These are phyloP conservation scores for Allium fistulosum DNA, from an alignment of 106 monocot genomes.

Conservation along the genomic window DNA sequence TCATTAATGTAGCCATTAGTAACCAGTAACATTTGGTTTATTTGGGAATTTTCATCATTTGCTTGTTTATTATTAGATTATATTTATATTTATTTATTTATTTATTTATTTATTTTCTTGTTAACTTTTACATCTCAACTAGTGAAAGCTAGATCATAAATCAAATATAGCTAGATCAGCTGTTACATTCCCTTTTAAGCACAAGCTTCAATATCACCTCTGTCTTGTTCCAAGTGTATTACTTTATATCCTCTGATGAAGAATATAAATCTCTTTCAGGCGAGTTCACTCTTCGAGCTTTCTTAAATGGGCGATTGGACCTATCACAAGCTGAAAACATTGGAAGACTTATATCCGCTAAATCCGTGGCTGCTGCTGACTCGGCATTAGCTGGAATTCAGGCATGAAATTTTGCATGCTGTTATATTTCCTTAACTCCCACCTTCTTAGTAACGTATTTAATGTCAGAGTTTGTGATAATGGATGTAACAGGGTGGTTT, in stretches of 20 bases:
- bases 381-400: conserved; percentile 95
- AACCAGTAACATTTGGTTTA: too few species aligned
- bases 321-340: conserved; percentile 89
- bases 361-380: conserved; percentile 83
- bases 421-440: too few species aligned
- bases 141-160: too few species aligned
- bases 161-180: background rate
- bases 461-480: background rate
- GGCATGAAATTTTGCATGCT: conserved; percentile 23
- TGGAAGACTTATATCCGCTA: conserved; percentile 68
- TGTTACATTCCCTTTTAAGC: background rate
- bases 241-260: background rate
- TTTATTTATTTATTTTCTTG: too few species aligned
- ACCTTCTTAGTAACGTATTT: too few species aligned
- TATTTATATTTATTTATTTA: too few species aligned
- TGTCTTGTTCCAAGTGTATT: background rate
- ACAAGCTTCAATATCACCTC: too few species aligned
- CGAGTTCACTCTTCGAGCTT: conserved; percentile 91
- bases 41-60: too few species aligned
- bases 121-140: too few species aligned
- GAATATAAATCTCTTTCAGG: conserved; percentile 27
- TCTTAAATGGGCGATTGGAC: conserved; percentile 93
- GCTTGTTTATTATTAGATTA: too few species aligned
- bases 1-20: too few species aligned
- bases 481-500: conserved; percentile 62